A percentile compares a stretch with the other conserved stretches of the same genome.
Conservation (phyloP, 768 basidiomycete genomes). For the Boletus pseudopeckii region DNA sequence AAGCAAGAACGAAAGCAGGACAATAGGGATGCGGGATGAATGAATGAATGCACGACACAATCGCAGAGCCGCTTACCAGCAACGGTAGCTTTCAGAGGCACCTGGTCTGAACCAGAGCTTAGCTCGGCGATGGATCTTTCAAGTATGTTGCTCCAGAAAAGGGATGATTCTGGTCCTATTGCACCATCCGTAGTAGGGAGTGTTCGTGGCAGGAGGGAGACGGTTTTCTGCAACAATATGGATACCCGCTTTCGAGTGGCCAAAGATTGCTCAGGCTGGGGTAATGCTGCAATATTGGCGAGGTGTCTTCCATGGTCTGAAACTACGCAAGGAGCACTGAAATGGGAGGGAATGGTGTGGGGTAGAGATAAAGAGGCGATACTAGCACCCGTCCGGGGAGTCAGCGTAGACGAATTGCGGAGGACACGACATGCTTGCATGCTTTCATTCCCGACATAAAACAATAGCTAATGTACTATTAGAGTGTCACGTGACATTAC, state of each 20-base stretch:
- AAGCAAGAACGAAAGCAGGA: neutral
- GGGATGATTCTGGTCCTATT: slow-evolving; percentile 29
- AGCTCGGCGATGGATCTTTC: slow-evolving; percentile 31
- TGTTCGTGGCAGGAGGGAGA: slow-evolving; percentile 43
- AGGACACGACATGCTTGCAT: slow-evolving; percentile 27
- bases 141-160: slow-evolving; percentile 48
- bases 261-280: neutral
- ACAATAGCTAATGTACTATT: neutral
- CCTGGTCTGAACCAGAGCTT: slow-evolving; percentile 31
- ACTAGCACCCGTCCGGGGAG: neutral
- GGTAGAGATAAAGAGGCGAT: neutral
- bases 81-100: slow-evolving; percentile 40
- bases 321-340: neutral
- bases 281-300: neutral
- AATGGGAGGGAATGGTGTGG: neutral
- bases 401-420: slow-evolving; percentile 4
- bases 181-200: slow-evolving; percentile 28
- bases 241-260: slow-evolving; percentile 32
- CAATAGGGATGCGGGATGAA: slow-evolving; percentile 1
- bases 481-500: slow-evolving; percentile 17
- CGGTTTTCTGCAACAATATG: slow-evolving; percentile 49
- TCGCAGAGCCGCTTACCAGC: slow-evolving; percentile 39
- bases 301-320: slow-evolving; percentile 1
- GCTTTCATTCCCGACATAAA: slow-evolving; percentile 12
- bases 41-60: neutral